Percentiles rank a stretch among this genome's conserved stretches.
phyloP scores from a whole-genome alignment of 306 rosid species.

The Prunus mongolica region DNA sequence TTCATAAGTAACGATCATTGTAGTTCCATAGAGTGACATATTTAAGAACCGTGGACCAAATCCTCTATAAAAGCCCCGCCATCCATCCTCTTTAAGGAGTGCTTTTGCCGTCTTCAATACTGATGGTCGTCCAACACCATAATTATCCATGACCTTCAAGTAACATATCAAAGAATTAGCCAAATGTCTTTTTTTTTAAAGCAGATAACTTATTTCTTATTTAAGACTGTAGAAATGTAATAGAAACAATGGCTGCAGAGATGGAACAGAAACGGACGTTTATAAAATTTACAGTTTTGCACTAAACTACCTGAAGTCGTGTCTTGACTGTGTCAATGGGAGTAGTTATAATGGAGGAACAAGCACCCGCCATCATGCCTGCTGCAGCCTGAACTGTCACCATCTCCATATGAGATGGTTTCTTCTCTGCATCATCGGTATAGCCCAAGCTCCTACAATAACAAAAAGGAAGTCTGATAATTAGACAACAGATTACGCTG shows the following conservation, averaged over 20 bases:
- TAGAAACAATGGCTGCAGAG: not conserved
- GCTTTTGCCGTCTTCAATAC: slow-evolving; percentile 63
- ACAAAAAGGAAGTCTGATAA: not conserved
- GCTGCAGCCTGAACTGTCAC: slow-evolving; percentile 79
- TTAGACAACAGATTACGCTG: not conserved
- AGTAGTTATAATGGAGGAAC: slow-evolving; percentile 73
- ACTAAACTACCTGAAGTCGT: slow-evolving; percentile 64
- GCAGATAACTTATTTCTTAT: not conserved
- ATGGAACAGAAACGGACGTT: not conserved
- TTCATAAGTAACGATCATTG: slow-evolving; percentile 89
- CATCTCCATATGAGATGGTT: slow-evolving; percentile 75
- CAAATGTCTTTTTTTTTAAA: not conserved
- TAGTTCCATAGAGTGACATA: slow-evolving; percentile 85
- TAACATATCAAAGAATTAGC: not conserved
- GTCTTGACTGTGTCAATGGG: slow-evolving; percentile 90
- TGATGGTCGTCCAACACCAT: slow-evolving; percentile 74
- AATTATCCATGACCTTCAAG: slow-evolving; percentile 73
- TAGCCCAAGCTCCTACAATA: slow-evolving; percentile 60
- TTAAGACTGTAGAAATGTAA: not conserved
- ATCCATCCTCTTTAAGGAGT: slow-evolving; percentile 76
- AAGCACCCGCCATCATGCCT: slow-evolving; percentile 83
- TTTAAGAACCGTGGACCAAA: slow-evolving; percentile 85
- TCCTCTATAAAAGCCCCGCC: slow-evolving; percentile 90
- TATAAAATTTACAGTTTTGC: no score
- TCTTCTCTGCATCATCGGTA: slow-evolving; percentile 48